phyloP scores from a whole-genome alignment of 2,329 filamentous ascomycete genomes.

The Pseudonectria foliicola region DNA sequence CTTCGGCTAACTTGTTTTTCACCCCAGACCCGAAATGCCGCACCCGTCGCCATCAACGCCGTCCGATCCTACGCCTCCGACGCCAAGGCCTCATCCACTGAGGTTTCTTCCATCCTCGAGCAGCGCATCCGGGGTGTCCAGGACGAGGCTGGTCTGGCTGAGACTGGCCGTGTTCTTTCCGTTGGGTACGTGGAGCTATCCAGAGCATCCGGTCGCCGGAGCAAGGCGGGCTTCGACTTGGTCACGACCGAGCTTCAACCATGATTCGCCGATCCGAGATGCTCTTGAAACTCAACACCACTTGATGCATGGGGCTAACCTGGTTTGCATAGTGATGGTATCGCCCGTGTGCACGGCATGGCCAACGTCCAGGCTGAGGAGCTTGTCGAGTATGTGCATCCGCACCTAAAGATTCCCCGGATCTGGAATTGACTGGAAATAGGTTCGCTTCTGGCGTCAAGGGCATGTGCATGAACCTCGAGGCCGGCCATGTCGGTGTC shows the following conservation, averaged over 20 bases:
- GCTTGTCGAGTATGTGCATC: slow-evolving; percentile 85
- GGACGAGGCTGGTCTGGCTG: slow-evolving; percentile 91
- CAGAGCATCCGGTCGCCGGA: slow-evolving; percentile 7
- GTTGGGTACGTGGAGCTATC: slow-evolving; percentile 73
- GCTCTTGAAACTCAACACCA: slow-evolving; percentile 8
- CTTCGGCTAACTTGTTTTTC: slow-evolving; percentile 51
- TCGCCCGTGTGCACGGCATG: slow-evolving; percentile 99
- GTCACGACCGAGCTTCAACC: slow-evolving; percentile 3
- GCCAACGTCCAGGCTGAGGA: slow-evolving; percentile 99
- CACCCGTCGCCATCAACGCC: slow-evolving; percentile 68
- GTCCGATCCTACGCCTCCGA: slow-evolving; percentile 85
- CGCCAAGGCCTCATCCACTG: slow-evolving; percentile 90
- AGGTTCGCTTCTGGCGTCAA: slow-evolving; percentile 99
- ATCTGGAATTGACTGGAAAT: slow-evolving; percentile 12
- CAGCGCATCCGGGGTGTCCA: slow-evolving; percentile 98
- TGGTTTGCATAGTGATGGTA: slow-evolving; percentile 78
- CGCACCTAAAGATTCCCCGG: slow-evolving; percentile 3
- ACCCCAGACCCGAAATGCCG: slow-evolving; percentile 74
- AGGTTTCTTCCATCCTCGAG: slow-evolving; percentile 99
- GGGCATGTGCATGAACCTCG: slow-evolving; percentile 99
- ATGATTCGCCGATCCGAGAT: slow-evolving; percentile 5
- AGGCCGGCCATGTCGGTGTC: slow-evolving; percentile 99
- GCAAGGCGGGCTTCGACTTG: slow-evolving; percentile 10
- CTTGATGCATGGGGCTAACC: slow-evolving; percentile 22
- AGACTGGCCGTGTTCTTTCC: slow-evolving; percentile 97